These are phyloP conservation scores for Trichoderma virens DNA, from an alignment of 495 filamentous ascomycete genomes.

Conservation along the genomic window DNA sequence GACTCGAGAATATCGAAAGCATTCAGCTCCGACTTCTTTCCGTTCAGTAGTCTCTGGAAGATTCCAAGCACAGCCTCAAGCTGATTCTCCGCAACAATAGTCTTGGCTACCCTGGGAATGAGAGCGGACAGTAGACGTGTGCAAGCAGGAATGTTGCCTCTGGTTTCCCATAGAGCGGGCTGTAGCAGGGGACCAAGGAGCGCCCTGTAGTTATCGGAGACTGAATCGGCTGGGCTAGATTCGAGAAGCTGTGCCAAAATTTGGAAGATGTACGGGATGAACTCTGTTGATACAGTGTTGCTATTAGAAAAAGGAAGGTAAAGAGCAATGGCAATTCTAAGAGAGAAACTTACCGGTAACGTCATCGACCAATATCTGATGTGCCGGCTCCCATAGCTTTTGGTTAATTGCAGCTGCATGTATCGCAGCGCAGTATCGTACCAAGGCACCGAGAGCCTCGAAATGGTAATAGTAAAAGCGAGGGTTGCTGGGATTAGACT, in stretches of 20 bases:
- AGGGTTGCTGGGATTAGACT: slow-evolving; percentile 91
- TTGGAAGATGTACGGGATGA: slow-evolving; percentile 94
- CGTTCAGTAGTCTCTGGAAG: slow-evolving; percentile 76
- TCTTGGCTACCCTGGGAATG: slow-evolving; percentile 63
- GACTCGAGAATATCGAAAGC: slow-evolving; percentile 86
- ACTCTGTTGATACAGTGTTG: slow-evolving; percentile 51
- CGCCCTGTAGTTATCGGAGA: slow-evolving; percentile 69
- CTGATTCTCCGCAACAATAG: slow-evolving; percentile 62
- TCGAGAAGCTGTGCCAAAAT: slow-evolving; percentile 85
- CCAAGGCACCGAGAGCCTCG: slow-evolving; percentile 90
- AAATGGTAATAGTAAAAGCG: slow-evolving; percentile 98
- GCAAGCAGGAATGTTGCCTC: slow-evolving; percentile 87
- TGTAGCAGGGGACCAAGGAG: slow-evolving; percentile 67
- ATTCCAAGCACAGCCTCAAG: slow-evolving; percentile 77
- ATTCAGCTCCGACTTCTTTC: slow-evolving; percentile 68
- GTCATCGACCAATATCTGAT: slow-evolving; percentile 64
- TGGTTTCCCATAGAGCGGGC: slow-evolving; percentile 76
- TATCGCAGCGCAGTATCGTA: slow-evolving; percentile 64
- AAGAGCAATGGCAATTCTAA: not conserved
- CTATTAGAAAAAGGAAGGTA: not conserved
- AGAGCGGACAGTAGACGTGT: slow-evolving; percentile 77
- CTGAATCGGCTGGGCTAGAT: slow-evolving; percentile 60
- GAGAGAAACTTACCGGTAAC: slow-evolving; percentile 54
- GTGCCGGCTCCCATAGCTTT: slow-evolving; percentile 70
- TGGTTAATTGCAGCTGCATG: slow-evolving; percentile 68